Percentiles rank a stretch among this genome's conserved stretches.
Evolutionary conservation across 805 yeast genomes (phyloP).

Genomic region (Saccharomycopsis capsularis): DNA sequence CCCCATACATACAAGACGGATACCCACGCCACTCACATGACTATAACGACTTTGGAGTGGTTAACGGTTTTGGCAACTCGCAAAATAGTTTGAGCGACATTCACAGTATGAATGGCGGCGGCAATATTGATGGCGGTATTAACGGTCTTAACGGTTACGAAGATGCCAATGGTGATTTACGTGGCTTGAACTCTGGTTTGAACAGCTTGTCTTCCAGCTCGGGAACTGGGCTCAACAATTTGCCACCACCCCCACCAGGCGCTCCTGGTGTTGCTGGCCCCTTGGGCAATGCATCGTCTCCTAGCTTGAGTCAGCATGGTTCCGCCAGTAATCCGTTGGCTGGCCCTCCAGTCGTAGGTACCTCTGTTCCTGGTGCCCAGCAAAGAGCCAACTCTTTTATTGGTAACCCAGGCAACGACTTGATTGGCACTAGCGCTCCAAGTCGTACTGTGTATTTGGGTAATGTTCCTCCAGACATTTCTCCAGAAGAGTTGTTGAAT

Average conservation of each 20-base stretch:
- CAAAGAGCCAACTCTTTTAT: slow-evolving; percentile 7
- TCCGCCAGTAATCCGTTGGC: slow-evolving; percentile 1
- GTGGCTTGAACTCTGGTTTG: slow-evolving; percentile 8
- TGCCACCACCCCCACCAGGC: no score
- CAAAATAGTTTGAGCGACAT: slow-evolving; percentile 10
- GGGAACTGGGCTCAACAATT: slow-evolving; percentile 2
- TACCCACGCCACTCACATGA: slow-evolving; percentile 1
- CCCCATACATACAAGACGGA: slow-evolving; percentile 12
- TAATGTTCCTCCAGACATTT: slow-evolving; percentile 73
- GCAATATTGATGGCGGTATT: slow-evolving; percentile 5
- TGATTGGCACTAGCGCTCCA: slow-evolving; percentile 38
- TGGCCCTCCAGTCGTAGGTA: neutral
- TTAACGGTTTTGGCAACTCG: slow-evolving; percentile 6
- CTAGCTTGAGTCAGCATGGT: slow-evolving; percentile 8
- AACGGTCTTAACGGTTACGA: neutral
- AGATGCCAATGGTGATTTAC: slow-evolving; percentile 10
- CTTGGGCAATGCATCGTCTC: slow-evolving; percentile 8
- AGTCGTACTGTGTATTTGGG: slow-evolving; percentile 89
- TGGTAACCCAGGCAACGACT: slow-evolving; percentile 15
- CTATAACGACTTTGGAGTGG: slow-evolving; percentile 10
- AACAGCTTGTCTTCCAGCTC: slow-evolving; percentile 2
- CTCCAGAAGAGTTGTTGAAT: slow-evolving; percentile 75
- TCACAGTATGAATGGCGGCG: slow-evolving; percentile 1
- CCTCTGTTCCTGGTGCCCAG: neutral
- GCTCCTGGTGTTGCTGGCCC: no score